Percentiles rank a stretch among this genome's conserved stretches.
phyloP scores from a whole-genome alignment of 768 basidiomycete species.

The Tephrocybe sp. region DNA sequence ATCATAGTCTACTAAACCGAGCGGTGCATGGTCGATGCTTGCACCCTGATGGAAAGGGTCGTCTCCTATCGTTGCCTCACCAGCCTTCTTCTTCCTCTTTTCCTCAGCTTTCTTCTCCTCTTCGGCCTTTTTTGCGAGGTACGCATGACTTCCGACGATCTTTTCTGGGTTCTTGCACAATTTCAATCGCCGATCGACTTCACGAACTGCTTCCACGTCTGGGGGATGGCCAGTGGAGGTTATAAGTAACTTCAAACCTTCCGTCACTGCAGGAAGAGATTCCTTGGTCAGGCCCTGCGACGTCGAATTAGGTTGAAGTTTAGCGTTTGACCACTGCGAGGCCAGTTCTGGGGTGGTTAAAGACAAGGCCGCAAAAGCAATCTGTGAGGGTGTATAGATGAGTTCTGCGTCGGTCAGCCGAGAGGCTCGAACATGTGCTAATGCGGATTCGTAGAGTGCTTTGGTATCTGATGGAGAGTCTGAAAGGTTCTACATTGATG shows the following conservation, averaged over 20 bases:
- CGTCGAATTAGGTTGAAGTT: constrained; percentile 20
- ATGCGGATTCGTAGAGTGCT: constrained; percentile 62
- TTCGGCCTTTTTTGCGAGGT: constrained; percentile 66
- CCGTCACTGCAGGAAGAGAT: constrained; percentile 37
- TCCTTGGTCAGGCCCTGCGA: constrained; percentile 21
- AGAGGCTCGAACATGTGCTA: constrained; percentile 68
- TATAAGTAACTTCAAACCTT: constrained; percentile 57
- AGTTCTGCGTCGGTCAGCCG: constrained; percentile 91
- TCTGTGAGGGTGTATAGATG: constrained; percentile 90
- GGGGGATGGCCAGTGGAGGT: constrained; percentile 54
- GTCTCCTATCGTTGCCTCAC: constrained; percentile 41
- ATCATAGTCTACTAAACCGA: constrained; percentile 51
- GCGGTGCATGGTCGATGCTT: constrained; percentile 20
- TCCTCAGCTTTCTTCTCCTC: constrained; percentile 67
- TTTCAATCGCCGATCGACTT: constrained; percentile 83
- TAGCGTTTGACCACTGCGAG: constrained; percentile 54
- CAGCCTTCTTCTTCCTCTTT: constrained; percentile 65
- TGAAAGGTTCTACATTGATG: constrained; percentile 49
- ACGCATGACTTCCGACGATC: constrained; percentile 85
- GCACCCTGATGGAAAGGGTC: constrained; percentile 71
- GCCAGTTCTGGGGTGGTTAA: constrained; percentile 61
- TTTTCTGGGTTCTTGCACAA: constrained; percentile 96
- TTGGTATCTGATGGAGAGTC: constrained; percentile 45
- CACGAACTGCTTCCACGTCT: constrained; percentile 81
- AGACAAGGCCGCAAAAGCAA: constrained; percentile 78